These are phyloP conservation scores for Trametes villosa DNA, from an alignment of 768 basidiomycete genomes.

Conservation along the genomic window DNA sequence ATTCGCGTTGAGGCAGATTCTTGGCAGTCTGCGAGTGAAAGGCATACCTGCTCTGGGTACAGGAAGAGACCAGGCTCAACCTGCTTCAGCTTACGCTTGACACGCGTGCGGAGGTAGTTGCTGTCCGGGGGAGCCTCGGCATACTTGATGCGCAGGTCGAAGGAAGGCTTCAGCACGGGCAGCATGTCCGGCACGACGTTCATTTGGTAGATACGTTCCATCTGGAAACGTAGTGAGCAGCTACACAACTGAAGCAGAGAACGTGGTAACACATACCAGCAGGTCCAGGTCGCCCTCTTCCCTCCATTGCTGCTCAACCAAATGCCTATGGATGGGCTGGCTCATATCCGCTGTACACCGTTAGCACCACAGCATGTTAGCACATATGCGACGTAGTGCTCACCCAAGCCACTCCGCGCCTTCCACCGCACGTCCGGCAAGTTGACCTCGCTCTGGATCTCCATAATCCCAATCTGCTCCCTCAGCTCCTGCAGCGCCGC, in stretches of 20 bases:
- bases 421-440: conserved; percentile 83
- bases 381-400: conserved; percentile 32
- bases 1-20: neutral
- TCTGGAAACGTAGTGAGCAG: conserved; percentile 49
- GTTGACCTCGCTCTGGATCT: conserved; percentile 83
- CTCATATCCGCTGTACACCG: conserved; percentile 60
- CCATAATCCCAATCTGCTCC: conserved; percentile 60
- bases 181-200: conserved; percentile 87
- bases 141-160: conserved; percentile 74
- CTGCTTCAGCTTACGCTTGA: conserved; percentile 38
- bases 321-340: conserved; percentile 73
- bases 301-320: conserved; percentile 85
- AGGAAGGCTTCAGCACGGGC: conserved; percentile 66
- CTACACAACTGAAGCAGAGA: neutral
- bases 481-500: conserved; percentile 48
- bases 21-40: neutral
- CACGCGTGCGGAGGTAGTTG: conserved; percentile 31
- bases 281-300: conserved; percentile 83
- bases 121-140: conserved; percentile 41
- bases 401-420: conserved; percentile 79
- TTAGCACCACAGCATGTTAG: neutral
- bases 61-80: conserved; percentile 78
- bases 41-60: conserved; percentile 64
- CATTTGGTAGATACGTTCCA: conserved; percentile 95
- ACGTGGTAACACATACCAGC: conserved; percentile 54